Percentiles rank a stretch among this genome's conserved stretches.
phyloP scores from a whole-genome alignment of 2,329 filamentous ascomycete species.

The Periconia sp. region DNA sequence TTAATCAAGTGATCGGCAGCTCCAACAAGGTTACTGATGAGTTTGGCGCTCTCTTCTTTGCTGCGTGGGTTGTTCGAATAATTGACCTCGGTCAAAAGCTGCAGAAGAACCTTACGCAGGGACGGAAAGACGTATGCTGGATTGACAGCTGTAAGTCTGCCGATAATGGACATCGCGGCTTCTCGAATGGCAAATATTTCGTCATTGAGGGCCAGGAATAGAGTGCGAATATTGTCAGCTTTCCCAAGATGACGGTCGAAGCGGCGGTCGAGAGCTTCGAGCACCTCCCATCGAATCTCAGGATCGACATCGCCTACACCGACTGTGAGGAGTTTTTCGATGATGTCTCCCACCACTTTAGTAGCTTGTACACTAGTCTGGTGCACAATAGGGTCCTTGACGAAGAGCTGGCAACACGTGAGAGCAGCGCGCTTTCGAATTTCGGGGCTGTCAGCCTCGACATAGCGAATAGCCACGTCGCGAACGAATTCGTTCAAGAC shows the following conservation, averaged over 20 bases:
- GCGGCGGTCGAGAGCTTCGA: slow-evolving; percentile 86
- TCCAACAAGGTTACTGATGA: slow-evolving; percentile 89
- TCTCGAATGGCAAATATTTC: slow-evolving; percentile 92
- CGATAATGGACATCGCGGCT: slow-evolving; percentile 94
- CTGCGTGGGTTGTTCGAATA: slow-evolving; percentile 93
- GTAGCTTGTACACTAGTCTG: slow-evolving; percentile 97
- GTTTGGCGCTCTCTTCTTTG: slow-evolving; percentile 94
- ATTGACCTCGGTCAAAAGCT: slow-evolving; percentile 93
- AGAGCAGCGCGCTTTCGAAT: slow-evolving; percentile 93
- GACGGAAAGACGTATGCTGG: slow-evolving; percentile 98
- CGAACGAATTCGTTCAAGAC: slow-evolving; percentile 98
- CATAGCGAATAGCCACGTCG: slow-evolving; percentile 96
- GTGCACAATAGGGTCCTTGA: slow-evolving; percentile 95
- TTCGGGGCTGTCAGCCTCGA: slow-evolving; percentile 92
- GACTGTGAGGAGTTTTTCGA: slow-evolving; percentile 93
- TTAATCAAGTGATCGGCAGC: slow-evolving; percentile 93
- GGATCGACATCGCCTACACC: slow-evolving; percentile 89
- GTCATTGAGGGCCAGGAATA: slow-evolving; percentile 96
- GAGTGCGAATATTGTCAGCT: slow-evolving; percentile 92
- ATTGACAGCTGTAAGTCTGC: slow-evolving; percentile 86
- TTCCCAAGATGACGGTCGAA: slow-evolving; percentile 98
- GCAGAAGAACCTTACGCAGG: slow-evolving; percentile 90
- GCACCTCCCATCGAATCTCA: slow-evolving; percentile 85
- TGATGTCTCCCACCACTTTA: slow-evolving; percentile 96
- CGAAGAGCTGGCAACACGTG: slow-evolving; percentile 97